Percentiles rank a stretch among this genome's conserved stretches.
Conservation (phyloP, 164 flowering plant species). For the Amborella trichopoda region DNA sequence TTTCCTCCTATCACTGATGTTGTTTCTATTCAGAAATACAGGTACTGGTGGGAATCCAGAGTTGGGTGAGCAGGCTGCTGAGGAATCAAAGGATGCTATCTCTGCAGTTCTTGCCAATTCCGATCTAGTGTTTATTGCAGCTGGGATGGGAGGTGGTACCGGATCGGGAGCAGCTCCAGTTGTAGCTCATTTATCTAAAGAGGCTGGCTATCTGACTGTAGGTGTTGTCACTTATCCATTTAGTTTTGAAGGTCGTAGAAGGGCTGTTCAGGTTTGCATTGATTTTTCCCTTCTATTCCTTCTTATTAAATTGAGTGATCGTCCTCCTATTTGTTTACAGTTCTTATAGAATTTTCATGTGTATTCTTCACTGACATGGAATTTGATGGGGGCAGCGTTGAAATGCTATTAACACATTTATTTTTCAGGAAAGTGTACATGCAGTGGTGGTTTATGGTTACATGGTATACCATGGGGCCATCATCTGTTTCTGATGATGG, state of each 20-base stretch:
- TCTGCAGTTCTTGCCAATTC: constrained; percentile 15
- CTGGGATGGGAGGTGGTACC: constrained; percentile 23
- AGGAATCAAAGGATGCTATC: constrained; percentile 18
- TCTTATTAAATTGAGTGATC: not conserved
- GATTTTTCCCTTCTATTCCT: too few species aligned
- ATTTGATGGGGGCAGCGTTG: too few species aligned
- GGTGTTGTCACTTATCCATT: constrained; percentile 23
- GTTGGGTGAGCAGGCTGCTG: constrained; percentile 21
- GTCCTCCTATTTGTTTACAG: not conserved
- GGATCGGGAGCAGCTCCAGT: constrained; percentile 24
- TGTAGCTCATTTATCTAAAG: constrained; percentile 17
- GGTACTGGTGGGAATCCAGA: constrained; percentile 23
- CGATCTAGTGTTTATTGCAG: constrained; percentile 19
- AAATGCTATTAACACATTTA: too few species aligned
- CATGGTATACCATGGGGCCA: too few species aligned
- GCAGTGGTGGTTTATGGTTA: too few species aligned
- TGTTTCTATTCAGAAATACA: constrained; percentile 14
- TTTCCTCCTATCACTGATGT: constrained; percentile 4
- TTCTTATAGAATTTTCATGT: not conserved
- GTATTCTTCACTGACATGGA: not conserved
- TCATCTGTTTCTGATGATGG: too few species aligned
- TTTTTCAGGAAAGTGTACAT: too few species aligned
- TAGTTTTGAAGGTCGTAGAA: constrained; percentile 22
- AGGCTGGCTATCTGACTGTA: constrained; percentile 15
- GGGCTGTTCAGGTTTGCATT: constrained; percentile 17